Evolutionary conservation across 331 rosid genomes (phyloP), one percentile per base, ranked within the genome.

Genomic region (Acacia concinna): DNA sequence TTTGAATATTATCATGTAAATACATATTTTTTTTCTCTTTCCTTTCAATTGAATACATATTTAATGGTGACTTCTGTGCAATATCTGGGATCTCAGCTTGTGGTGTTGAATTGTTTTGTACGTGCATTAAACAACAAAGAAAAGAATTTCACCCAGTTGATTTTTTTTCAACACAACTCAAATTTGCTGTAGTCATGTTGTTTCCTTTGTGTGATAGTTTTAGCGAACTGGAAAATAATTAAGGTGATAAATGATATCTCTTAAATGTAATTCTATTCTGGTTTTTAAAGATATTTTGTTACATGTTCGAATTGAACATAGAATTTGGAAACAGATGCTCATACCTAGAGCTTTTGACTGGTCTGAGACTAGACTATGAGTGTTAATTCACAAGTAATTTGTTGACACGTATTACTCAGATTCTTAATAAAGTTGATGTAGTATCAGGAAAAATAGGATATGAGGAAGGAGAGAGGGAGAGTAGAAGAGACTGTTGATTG

Each of bases 251-350:
- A 35, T 54, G 68, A 67, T 49, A 20, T 73, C n/a, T 63, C 73
- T 67, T 60, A 31, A 68, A 51, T 27, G 62, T 49, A 60, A 62
- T 35, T 7, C 40, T 81, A 31, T 77, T 75, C 49, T 20, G 71
- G 31, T 41, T 30, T 35, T 71, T 60, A 25, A 66, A 31, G 70
- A 52, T 62, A 63, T 78, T 47, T 77, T 35, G 49, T 30, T 41
- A 27, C 49, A 52, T 21, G 30, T 47, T 54, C 56, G 20, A 13
- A 65, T 65, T 30, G 64, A 54, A 65, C 34, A 17, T 79, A 62
- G 62, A 81, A 71, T 46, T 64, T 44, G 70, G 63, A 74, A 78
- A 74, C 27, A 70, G 69, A 85, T 78, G 76, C 23, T 28, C 57
- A 32, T 63, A 43, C 72, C 41, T 25, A 40, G 41, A 38, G 40